phyloP scores from a whole-genome alignment of 805 yeast genomes.

The Metschnikowia kofuensis region DNA sequence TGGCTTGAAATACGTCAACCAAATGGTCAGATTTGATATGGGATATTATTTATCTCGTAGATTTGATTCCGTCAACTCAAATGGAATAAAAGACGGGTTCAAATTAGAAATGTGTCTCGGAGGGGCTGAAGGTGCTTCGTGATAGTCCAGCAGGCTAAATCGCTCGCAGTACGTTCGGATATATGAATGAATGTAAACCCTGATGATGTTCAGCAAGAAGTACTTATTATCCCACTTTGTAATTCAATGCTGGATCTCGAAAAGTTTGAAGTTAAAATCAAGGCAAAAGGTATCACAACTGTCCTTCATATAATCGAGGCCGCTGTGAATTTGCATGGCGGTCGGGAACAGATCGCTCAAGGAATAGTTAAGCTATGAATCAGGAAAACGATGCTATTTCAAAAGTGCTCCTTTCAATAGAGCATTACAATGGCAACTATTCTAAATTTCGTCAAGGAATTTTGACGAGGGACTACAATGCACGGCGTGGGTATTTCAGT shows the following conservation, averaged over 20 bases:
- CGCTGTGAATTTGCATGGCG: neutral
- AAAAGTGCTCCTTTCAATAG: constrained; percentile 34
- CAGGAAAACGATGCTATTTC: constrained; percentile 37
- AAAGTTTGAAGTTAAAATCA: too few species aligned
- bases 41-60: constrained; percentile 36
- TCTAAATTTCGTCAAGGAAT: constrained; percentile 26
- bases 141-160: neutral
- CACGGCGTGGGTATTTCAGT: constrained; percentile 22
- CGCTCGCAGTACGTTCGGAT: too few species aligned
- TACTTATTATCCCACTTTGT: too few species aligned
- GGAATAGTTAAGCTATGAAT: constrained; percentile 13
- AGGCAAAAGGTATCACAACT: too few species aligned
- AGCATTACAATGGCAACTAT: constrained; percentile 33
- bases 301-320: neutral
- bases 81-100: constrained; percentile 38
- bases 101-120: constrained; percentile 39
- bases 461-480: constrained; percentile 27
- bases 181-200: too few species aligned
- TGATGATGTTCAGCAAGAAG: too few species aligned
- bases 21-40: constrained; percentile 41
- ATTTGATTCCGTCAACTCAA: constrained; percentile 14
- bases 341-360: neutral
- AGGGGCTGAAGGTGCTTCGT: constrained; percentile 19
- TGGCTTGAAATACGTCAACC: constrained; percentile 37
- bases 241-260: too few species aligned